Conservation (phyloP, 371 early-diverging fungal genomes). For the Phascolomyces articulosus region DNA sequence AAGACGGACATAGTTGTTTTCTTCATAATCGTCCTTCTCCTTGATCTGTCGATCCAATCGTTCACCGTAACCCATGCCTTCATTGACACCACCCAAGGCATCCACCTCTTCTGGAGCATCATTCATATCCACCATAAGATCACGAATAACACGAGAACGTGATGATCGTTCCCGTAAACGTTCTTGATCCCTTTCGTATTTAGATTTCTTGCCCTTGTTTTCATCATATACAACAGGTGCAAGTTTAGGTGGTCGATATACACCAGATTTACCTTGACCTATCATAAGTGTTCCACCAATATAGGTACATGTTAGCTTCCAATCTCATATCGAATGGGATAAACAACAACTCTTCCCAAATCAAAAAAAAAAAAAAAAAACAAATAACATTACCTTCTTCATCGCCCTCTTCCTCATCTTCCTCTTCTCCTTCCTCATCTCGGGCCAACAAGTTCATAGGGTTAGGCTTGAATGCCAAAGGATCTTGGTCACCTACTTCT, state of each 20-base stretch:
- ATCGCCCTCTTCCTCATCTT: constrained; percentile 30
- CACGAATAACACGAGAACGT: constrained; percentile 86
- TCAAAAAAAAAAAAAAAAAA: not conserved
- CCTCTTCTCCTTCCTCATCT: constrained; percentile 51
- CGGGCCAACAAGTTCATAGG: constrained; percentile 66
- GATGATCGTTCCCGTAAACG: constrained; percentile 75
- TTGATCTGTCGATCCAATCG: constrained; percentile 55
- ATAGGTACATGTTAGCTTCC: too few species aligned
- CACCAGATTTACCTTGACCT: constrained; percentile 25
- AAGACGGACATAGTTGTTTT: constrained; percentile 88
- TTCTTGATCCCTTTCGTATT: constrained; percentile 64
- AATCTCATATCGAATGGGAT: not conserved
- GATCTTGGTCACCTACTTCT: constrained; percentile 54
- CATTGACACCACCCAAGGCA: constrained; percentile 68
- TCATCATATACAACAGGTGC: constrained; percentile 91
- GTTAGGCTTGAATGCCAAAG: constrained; percentile 89
- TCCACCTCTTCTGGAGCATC: constrained; percentile 86
- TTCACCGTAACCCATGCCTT: constrained; percentile 57
- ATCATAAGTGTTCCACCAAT: too few species aligned
- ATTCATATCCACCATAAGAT: constrained; percentile 84
- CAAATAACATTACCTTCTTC: not conserved
- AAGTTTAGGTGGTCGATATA: constrained; percentile 89
- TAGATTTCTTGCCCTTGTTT: constrained; percentile 49
- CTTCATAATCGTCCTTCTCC: constrained; percentile 84
- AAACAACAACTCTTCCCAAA: not conserved